Base-by-base conservation (phyloP, 257 asterid species). In the Leptodermis oblonga region DNA sequence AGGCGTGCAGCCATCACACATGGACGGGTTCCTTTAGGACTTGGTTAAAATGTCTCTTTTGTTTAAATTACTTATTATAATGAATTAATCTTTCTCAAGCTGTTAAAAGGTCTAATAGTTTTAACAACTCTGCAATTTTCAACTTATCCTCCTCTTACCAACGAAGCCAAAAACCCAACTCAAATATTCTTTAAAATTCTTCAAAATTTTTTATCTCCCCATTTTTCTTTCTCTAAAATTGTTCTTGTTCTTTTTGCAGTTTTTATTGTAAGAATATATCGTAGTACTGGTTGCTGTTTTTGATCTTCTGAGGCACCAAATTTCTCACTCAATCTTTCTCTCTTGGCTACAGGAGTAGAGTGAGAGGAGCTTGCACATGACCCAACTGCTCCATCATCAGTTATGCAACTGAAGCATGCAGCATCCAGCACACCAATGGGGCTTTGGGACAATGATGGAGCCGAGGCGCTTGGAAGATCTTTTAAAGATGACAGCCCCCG, bases 391-490 rank as follows among this genome's bases (percentile, higher is more conserved):
- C 74, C 58, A 25, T 71, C 83, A 55, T 82, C 86, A 55, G 72
- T 76, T 73, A 43, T 68, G 65, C 66, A 82, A 72, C 86, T 76
- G 70, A 78, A 70, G 68, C 86, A 78, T 22, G 82, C 79, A 43
- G 81, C 83, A 70, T 82, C 86, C 69, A 82, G 79, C 72, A 78
- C 82, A 43, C 80, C 86, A 31, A 73, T 76, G 36, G 81, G 81
- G 60, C 80, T 79, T 65, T 70, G 78, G 68, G 83, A 82, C 65
- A 67, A 70, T 5, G 71, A 69, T 72, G 73, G 66, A 37, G 34
- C 69, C n/a, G 65, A 67, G 33, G 65, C 55, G 62, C 58, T 73
- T 43, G 77, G 78, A 71, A 76, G 66, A 43, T 25, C 76, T 20
- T 59, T 67, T 1, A 61, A 62, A 12, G 65, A 65, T 18, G 74